phyloP scores from a whole-genome alignment of 192 early-diverging fungal genomes.

The Dissophora ornata region DNA sequence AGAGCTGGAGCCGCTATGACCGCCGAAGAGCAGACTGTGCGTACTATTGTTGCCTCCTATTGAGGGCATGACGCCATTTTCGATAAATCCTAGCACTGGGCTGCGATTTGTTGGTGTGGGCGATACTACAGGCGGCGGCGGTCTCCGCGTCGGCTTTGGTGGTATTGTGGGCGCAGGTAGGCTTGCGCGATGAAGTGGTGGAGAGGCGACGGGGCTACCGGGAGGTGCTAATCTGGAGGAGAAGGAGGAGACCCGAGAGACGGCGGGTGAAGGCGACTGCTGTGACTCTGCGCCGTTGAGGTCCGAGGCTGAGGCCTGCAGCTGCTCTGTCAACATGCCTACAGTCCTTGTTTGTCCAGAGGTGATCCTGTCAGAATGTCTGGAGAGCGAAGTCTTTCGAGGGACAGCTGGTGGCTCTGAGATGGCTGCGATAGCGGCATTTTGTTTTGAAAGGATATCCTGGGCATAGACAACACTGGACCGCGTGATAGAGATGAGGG shows the following conservation, averaged over 20 bases:
- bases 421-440: slow-evolving; percentile 38
- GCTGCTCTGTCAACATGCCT: slow-evolving; percentile 49
- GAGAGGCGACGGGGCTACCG: slow-evolving; percentile 16
- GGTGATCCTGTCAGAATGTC: slow-evolving; percentile 44
- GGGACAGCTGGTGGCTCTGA: slow-evolving; percentile 43
- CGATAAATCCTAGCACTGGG: slow-evolving; percentile 33
- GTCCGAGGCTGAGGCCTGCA: slow-evolving; percentile 27
- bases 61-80: slow-evolving; percentile 25
- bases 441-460: slow-evolving; percentile 58
- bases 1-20: background rate
- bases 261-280: slow-evolving; percentile 22
- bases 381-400: slow-evolving; percentile 44
- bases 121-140: slow-evolving; percentile 23
- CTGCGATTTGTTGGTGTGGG: slow-evolving; percentile 36
- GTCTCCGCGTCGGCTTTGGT: slow-evolving; percentile 63
- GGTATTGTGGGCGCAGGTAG: slow-evolving; percentile 58
- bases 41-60: slow-evolving; percentile 7
- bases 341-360: slow-evolving; percentile 47
- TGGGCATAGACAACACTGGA: slow-evolving; percentile 58
- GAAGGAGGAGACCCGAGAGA: slow-evolving; percentile 15
- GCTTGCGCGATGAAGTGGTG: slow-evolving; percentile 16
- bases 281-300: slow-evolving; percentile 9
- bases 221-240: slow-evolving; percentile 23
- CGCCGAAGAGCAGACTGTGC: background rate
- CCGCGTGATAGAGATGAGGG: slow-evolving; percentile 54